These are phyloP conservation scores for Diospyros lotus DNA, from an alignment of 148 eudicot genomes.

Conservation along the genomic window DNA sequence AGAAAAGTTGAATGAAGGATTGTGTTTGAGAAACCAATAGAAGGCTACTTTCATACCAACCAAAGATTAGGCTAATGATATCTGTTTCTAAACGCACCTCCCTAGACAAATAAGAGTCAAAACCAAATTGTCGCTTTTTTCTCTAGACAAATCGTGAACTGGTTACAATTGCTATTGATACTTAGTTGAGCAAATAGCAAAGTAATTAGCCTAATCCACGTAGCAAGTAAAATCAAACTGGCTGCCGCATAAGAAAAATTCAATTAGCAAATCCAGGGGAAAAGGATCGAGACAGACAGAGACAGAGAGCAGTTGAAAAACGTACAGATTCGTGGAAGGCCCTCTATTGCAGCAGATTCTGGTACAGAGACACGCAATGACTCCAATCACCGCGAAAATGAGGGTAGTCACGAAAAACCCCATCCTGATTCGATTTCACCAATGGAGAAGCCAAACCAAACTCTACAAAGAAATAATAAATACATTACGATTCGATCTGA, in stretches of 20 bases:
- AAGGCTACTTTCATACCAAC: not conserved
- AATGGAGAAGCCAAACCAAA: slow-evolving; percentile 9
- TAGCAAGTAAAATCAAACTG: not conserved
- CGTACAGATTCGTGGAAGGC: slow-evolving; percentile 87
- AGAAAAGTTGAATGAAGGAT: not conserved
- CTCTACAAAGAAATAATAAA: slow-evolving; percentile 1
- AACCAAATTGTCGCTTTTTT: not conserved
- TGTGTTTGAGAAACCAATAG: not conserved
- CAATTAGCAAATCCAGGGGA: not conserved
- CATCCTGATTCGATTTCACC: slow-evolving; percentile 35
- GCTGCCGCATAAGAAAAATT: not conserved
- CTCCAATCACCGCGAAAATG: slow-evolving; percentile 64
- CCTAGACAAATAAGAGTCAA: not conserved
- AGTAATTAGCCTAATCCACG: not conserved
- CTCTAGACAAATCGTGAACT: not conserved
- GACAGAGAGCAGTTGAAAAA: not conserved
- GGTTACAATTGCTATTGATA: not conserved
- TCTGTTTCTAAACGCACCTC: not conserved
- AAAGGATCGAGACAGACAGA: not conserved
- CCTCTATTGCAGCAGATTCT: slow-evolving; percentile 91
- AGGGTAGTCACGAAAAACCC: slow-evolving; percentile 79
- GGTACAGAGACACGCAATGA: slow-evolving; percentile 65
- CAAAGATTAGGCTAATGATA: not conserved
- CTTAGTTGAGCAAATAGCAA: not conserved
- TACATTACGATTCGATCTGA: not conserved